Conservation (phyloP, 768 basidiomycete genomes). For the Lenzites betulinus region DNA sequence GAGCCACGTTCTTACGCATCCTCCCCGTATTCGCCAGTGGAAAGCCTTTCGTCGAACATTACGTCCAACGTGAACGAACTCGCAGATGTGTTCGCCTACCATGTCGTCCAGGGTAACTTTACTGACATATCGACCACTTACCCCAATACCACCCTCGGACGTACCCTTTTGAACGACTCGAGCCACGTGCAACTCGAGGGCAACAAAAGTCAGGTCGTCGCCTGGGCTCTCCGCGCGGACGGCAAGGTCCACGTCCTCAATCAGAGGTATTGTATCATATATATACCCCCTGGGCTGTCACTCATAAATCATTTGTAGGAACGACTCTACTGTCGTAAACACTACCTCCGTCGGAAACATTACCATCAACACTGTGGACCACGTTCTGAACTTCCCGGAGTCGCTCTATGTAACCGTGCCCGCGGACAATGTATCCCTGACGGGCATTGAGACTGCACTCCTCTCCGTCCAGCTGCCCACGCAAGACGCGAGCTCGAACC, state of each 20-base stretch:
- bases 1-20: neutral
- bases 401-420: constrained; percentile 45
- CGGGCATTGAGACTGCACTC: constrained; percentile 34
- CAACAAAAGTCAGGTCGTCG: constrained; percentile 57
- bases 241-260: constrained; percentile 51
- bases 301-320: too few relatives aligned
- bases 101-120: constrained; percentile 57
- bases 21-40: constrained; percentile 15
- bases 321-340: constrained; percentile 40
- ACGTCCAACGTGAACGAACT: constrained; percentile 39
- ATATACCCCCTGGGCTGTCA: too few relatives aligned
- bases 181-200: constrained; percentile 57
- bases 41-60: constrained; percentile 36
- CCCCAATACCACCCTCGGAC: constrained; percentile 64
- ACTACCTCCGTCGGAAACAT: constrained; percentile 42
- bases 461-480: constrained; percentile 27
- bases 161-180: constrained; percentile 58
- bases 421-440: constrained; percentile 44
- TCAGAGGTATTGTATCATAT: constrained; percentile 39
- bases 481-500: constrained; percentile 26
- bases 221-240: constrained; percentile 41
- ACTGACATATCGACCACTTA: constrained; percentile 42
- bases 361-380: constrained; percentile 50
- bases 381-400: constrained; percentile 55
- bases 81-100: constrained; percentile 56